These are phyloP conservation scores for Talaromyces islandicus DNA, from an alignment of 2,329 filamentous ascomycete genomes.

Conservation along the genomic window DNA sequence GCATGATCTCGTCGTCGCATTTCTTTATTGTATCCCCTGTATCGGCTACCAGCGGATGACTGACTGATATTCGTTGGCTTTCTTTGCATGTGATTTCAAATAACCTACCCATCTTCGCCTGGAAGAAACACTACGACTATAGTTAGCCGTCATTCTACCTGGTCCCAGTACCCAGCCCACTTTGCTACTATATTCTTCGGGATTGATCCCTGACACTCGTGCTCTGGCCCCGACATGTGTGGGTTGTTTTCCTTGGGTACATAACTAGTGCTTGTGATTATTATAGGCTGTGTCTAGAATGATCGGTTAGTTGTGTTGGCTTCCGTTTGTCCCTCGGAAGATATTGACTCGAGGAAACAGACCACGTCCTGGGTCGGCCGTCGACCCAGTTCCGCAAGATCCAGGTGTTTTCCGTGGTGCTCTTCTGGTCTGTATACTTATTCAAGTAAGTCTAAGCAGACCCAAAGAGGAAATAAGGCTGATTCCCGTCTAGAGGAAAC, in stretches of 20 bases:
- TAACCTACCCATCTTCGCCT: neutral
- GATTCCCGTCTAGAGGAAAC: conserved; percentile 57
- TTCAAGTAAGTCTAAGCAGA: conserved; percentile 51
- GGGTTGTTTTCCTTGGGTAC: neutral
- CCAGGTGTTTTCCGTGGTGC: conserved; percentile 83
- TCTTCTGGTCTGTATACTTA: conserved; percentile 86
- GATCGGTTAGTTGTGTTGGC: neutral
- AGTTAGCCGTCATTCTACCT: neutral
- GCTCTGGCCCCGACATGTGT: neutral
- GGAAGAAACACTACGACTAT: neutral
- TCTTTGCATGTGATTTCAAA: neutral
- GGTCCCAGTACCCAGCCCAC: neutral
- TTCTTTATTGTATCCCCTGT: neutral
- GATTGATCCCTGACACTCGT: neutral
- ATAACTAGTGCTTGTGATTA: neutral
- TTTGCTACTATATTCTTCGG: neutral
- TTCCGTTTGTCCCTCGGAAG: neutral
- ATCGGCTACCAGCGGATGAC: neutral
- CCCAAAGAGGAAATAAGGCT: neutral
- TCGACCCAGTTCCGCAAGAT: conserved; percentile 87
- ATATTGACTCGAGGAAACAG: conserved; percentile 33
- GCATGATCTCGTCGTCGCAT: neutral
- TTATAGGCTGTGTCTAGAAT: neutral
- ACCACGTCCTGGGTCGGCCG: conserved; percentile 87
- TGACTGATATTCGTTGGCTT: neutral